A percentile compares a stretch with the other conserved stretches of the same genome.
Conservation (phyloP, 805 yeast genomes). For the Monosporozyma siamensis region DNA sequence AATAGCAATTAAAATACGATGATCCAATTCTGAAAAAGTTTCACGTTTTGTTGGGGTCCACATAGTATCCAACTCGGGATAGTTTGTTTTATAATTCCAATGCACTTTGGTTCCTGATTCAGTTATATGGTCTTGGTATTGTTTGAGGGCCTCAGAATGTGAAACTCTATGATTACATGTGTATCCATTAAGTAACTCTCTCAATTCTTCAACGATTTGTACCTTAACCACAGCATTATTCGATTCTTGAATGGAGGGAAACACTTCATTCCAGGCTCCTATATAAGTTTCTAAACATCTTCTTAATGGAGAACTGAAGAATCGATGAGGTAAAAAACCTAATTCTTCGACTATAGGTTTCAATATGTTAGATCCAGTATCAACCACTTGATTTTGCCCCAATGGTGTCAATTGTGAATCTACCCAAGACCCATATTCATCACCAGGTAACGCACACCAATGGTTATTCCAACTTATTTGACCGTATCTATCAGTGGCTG, state of each 20-base stretch:
- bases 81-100: slow-evolving; percentile 37
- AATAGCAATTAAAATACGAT: slow-evolving; percentile 33
- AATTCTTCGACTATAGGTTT: slow-evolving; percentile 27
- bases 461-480: slow-evolving; percentile 44
- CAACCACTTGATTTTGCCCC: slow-evolving; percentile 51
- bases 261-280: slow-evolving; percentile 45
- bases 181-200: slow-evolving; percentile 55
- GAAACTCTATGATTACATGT: slow-evolving; percentile 47
- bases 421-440: slow-evolving; percentile 42
- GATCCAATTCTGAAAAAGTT: slow-evolving; percentile 38
- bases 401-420: slow-evolving; percentile 47
- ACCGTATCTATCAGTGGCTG: slow-evolving; percentile 47
- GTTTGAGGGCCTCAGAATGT: slow-evolving; percentile 12
- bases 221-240: slow-evolving; percentile 12
- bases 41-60: slow-evolving; percentile 41
- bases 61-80: slow-evolving; percentile 42
- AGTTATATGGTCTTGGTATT: slow-evolving; percentile 15
- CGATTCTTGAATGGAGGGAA: slow-evolving; percentile 22
- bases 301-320: slow-evolving; percentile 55
- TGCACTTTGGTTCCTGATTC: slow-evolving; percentile 29
- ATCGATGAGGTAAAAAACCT: slow-evolving; percentile 47
- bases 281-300: slow-evolving; percentile 49
- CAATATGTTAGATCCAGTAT: slow-evolving; percentile 27
- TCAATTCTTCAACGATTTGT: slow-evolving; percentile 34
- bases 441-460: slow-evolving; percentile 44